Evolutionary conservation across 192 early-diverging fungal species (phyloP), one percentile per base, ranked within the genome.

Genomic region (Mortierella alpina): DNA sequence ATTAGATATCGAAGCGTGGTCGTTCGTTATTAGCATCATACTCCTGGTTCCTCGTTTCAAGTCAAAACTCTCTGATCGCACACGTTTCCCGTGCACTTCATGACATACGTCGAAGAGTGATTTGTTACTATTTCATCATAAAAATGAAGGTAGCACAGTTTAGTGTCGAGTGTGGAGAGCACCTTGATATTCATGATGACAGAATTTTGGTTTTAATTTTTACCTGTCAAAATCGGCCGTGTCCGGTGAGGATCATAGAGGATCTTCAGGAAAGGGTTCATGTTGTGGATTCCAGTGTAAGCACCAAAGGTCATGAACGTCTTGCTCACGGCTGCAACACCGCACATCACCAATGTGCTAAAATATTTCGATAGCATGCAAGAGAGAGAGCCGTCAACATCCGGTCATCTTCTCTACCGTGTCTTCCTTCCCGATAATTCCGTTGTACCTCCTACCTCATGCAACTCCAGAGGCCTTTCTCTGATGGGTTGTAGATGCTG

Each of bases 171-270:
- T 6, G 39, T 6, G 13, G 39, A 23, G 57, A n/a, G 22, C 20
- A 63, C 46, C 66, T 31, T 17, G 46, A 52, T n/a, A 31, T 50
- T n/a, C 44, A 22, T 47, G 45, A n/a, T 68, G 56, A 59, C 64
- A 59, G 39, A 54, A 58, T 62, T 49, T 57, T 23, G 0, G 7
- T 14, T 12, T 55, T 59, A n/a, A 3, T 31, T 18, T 39, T 20
- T 17, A 90, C 89, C 87, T n/a, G 93, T 93, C 6, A 94, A 83
- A 15, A 94, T 83, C 0, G 91, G 88, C 57, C 87, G 74, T 17
- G 64, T 83, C 66, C 92, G 88, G 12, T 86, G 49, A 12, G 86
- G 80, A 58, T 90, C 82, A 65, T 91, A 79, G 1, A 93, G 57
- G 9, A 87, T 59, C 31, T 83, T 80, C 9, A 90, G 81, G 55